A percentile compares a stretch with the other conserved stretches of the same genome.
These are phyloP conservation scores for Rhododendron ovatum DNA, from an alignment of 148 eudicot genomes.

Conservation along the genomic window DNA sequence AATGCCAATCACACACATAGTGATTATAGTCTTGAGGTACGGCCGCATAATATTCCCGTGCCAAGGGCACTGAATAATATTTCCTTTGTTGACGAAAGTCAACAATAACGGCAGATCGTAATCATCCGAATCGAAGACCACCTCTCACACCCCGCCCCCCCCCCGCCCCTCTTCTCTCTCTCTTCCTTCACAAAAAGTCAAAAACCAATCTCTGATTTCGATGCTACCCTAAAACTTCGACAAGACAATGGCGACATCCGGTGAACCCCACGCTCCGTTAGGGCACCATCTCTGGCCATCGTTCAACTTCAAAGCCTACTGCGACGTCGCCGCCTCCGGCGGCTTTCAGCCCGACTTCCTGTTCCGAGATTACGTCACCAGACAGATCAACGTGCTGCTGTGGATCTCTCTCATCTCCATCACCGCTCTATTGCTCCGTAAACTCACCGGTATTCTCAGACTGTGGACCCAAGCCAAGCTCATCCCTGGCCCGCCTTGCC, in stretches of 20 bases:
- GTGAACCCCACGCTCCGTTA: background rate
- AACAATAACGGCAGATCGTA: background rate
- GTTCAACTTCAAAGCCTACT: background rate
- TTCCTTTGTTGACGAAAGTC: background rate
- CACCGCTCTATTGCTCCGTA: conserved; percentile 30
- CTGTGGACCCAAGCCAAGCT: conserved; percentile 41
- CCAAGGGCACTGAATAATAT: background rate
- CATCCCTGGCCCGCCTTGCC: conserved; percentile 44
- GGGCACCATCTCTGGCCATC: background rate
- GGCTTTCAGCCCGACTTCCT: conserved; percentile 3
- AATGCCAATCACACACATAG: too few relatives aligned
- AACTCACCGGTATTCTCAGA: conserved; percentile 26
- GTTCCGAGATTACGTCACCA: conserved; percentile 30
- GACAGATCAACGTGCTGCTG: conserved; percentile 46
- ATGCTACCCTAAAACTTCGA: background rate
- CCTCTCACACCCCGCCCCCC: too few relatives aligned
- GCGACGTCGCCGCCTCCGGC: background rate
- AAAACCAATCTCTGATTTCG: background rate
- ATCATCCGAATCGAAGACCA: background rate
- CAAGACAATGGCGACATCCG: background rate
- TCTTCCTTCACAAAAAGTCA: background rate
- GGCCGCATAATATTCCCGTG: too few relatives aligned
- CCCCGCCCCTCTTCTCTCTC: background rate
- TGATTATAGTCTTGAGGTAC: too few relatives aligned
- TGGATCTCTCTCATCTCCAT: conserved; percentile 43